phyloP scores from a whole-genome alignment of 2,329 filamentous ascomycete species.

The Colletotrichum ledebouriae region DNA sequence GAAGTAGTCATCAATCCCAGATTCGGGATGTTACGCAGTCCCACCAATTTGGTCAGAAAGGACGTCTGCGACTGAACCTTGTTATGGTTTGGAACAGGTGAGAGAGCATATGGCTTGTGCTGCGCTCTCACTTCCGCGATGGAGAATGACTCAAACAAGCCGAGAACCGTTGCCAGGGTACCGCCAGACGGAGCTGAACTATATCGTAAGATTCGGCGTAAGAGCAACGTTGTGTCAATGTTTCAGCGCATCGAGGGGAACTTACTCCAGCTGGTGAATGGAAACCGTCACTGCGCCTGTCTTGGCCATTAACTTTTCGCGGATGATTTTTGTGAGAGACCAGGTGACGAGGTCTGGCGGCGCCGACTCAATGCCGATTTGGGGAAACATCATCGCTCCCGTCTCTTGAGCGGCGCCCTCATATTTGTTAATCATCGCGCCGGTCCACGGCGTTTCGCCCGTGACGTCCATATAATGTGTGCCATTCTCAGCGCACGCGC shows the following conservation, averaged over 20 bases:
- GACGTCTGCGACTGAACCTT: slow-evolving; percentile 48
- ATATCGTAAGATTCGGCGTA: slow-evolving; percentile 41
- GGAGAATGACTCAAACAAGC: slow-evolving; percentile 66
- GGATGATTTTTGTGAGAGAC: slow-evolving; percentile 64
- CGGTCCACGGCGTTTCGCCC: slow-evolving; percentile 70
- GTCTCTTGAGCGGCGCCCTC: slow-evolving; percentile 63
- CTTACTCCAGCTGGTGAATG: slow-evolving; percentile 58
- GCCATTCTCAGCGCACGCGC: slow-evolving; percentile 71
- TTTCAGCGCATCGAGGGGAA: slow-evolving; percentile 24
- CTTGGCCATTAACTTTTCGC: slow-evolving; percentile 61
- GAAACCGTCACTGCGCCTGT: slow-evolving; percentile 69
- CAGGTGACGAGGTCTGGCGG: slow-evolving; percentile 72
- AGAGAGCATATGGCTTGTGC: slow-evolving; percentile 67
- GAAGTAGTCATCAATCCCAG: slow-evolving; percentile 70
- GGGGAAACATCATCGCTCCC: slow-evolving; percentile 72
- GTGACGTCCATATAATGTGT: slow-evolving; percentile 76
- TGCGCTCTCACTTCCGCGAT: slow-evolving; percentile 61
- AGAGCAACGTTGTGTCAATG: slow-evolving; percentile 19
- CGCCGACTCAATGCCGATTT: slow-evolving; percentile 73
- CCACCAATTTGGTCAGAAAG: slow-evolving; percentile 62
- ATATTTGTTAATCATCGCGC: slow-evolving; percentile 72
- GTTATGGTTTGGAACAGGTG: slow-evolving; percentile 64
- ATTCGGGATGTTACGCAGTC: slow-evolving; percentile 61
- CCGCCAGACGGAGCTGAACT: slow-evolving; percentile 72
- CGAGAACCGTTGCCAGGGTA: slow-evolving; percentile 76